Evolutionary conservation across 2,329 filamentous ascomycete genomes (phyloP).

Genomic region (Epichloe typhina): DNA sequence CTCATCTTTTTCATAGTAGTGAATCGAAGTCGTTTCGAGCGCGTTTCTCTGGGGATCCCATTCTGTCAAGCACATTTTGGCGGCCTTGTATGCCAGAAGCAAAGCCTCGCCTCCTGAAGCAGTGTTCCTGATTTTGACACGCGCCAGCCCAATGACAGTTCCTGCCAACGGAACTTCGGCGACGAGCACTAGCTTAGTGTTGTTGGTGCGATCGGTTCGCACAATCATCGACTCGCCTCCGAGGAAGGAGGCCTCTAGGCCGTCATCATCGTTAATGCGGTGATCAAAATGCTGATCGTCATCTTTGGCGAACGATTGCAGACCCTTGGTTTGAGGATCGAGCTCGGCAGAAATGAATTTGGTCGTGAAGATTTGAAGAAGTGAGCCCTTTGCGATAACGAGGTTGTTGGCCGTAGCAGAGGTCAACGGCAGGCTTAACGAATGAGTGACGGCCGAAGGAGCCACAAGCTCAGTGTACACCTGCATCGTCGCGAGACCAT

Average conservation of each 20-base stretch:
- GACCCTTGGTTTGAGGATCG: slow-evolving; percentile 29
- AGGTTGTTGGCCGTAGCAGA: slow-evolving; percentile 69
- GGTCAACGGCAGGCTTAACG: slow-evolving; percentile 65
- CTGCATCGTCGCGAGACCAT: slow-evolving; percentile 55
- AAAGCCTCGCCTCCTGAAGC: slow-evolving; percentile 75
- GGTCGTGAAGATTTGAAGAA: slow-evolving; percentile 80
- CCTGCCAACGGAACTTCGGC: slow-evolving; percentile 76
- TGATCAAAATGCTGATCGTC: slow-evolving; percentile 35
- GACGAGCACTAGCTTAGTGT: slow-evolving; percentile 70
- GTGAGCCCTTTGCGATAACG: slow-evolving; percentile 79
- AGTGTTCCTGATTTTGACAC: slow-evolving; percentile 58
- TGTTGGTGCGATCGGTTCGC: slow-evolving; percentile 49
- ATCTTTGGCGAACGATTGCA: slow-evolving; percentile 20
- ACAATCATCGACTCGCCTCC: slow-evolving; percentile 48
- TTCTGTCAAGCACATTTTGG: slow-evolving; percentile 83
- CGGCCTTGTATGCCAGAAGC: slow-evolving; percentile 74
- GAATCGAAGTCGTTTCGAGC: slow-evolving; percentile 82
- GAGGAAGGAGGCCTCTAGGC: slow-evolving; percentile 53
- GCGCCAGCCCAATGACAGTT: slow-evolving; percentile 69
- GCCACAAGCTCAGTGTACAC: slow-evolving; percentile 93
- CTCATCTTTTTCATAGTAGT: slow-evolving; percentile 96
- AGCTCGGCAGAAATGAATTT: slow-evolving; percentile 54
- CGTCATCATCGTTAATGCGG: slow-evolving; percentile 46
- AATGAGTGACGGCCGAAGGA: slow-evolving; percentile 87
- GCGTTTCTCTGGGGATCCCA: slow-evolving; percentile 76